Evolutionary conservation across 2,329 filamentous ascomycete genomes (phyloP).

Genomic region (Trichoderma aggressivum): DNA sequence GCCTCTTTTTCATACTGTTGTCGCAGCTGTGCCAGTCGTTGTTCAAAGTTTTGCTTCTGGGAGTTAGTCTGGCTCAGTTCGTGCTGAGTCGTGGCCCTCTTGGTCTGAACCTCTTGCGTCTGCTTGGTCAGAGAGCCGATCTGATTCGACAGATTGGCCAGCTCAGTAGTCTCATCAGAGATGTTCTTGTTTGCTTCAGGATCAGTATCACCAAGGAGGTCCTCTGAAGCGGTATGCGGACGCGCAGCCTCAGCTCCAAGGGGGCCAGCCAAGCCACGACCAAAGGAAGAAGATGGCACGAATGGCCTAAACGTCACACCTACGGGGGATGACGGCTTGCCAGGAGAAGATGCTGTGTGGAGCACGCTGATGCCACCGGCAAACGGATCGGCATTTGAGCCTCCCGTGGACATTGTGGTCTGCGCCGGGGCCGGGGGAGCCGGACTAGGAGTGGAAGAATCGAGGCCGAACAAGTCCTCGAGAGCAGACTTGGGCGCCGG

Average conservation of each 20-base stretch:
- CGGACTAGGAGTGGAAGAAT: slow-evolving; percentile 55
- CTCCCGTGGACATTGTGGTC: slow-evolving; percentile 66
- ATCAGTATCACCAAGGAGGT: slow-evolving; percentile 87
- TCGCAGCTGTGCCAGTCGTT: slow-evolving; percentile 80
- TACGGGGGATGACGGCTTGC: slow-evolving; percentile 45
- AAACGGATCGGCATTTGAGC: slow-evolving; percentile 66
- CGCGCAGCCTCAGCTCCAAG: slow-evolving; percentile 51
- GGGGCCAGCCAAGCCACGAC: slow-evolving; percentile 67
- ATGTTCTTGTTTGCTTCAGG: slow-evolving; percentile 84
- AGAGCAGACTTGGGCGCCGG: slow-evolving; percentile 72
- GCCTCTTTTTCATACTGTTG: slow-evolving; percentile 91
- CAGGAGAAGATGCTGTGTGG: slow-evolving; percentile 50
- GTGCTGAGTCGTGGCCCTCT: slow-evolving; percentile 74
- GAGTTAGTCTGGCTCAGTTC: slow-evolving; percentile 76
- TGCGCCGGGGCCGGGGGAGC: slow-evolving; percentile 56
- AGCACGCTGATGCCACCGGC: slow-evolving; percentile 46
- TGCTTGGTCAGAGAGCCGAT: slow-evolving; percentile 87
- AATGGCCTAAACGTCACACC: slow-evolving; percentile 77
- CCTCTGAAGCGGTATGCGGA: slow-evolving; percentile 59
- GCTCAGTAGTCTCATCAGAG: slow-evolving; percentile 82
- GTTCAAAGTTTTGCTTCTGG: slow-evolving; percentile 92
- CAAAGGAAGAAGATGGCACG: slow-evolving; percentile 87
- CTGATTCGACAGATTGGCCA: slow-evolving; percentile 95
- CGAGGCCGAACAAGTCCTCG: slow-evolving; percentile 91
- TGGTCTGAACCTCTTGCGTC: slow-evolving; percentile 87